Evolutionary conservation across 805 yeast genomes (phyloP), one percentile per base, ranked within the genome.

Genomic region (Priceomyces fermenticarens): DNA sequence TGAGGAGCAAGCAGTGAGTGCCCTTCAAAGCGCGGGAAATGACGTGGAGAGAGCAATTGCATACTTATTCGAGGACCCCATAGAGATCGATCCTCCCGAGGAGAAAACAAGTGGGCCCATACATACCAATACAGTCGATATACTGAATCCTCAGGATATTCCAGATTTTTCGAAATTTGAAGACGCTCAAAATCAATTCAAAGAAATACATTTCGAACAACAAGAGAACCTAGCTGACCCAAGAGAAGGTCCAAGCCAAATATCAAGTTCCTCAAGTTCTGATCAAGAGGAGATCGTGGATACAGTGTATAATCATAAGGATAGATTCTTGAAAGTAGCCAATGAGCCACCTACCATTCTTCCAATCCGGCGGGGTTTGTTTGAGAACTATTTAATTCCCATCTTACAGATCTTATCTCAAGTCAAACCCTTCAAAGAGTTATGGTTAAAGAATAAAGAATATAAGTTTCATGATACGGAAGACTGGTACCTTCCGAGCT

Each of bases 21-120:
- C 81, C 0, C 54, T 70, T 36, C 39, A 55, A 33, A 44, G 41
- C 15, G 44, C 59, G 25, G 45, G 49, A 28, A 55, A 53, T 32
- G 58, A 62, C 37, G 46, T 55, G 10, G 61, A 58, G 36, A 49
- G 43, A 26, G 66, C 66, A 30, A 54, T 61, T 40, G 53, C 48
- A 14, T 65, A 54, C 46, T 57, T 75, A 13, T 69, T 73, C 43
- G 61, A 57, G 4, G 67, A 62, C 23, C 58, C 63, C 7, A 45
- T 51, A 15, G 55, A 53, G 27, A 30, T 43, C 3, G 45, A 40
- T 36, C 43, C 42, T 10, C 46, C 52, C 4, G 13, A 32, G 10
- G 37, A 37, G 17, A 43, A 32, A 7, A 33, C 38, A 15, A 26
- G 29, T 9, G 47, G 47, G 36, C n/a, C 40, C 7, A 16, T 12